Percentiles rank a stretch among this genome's conserved stretches.
These are phyloP conservation scores for Boletus rubescentipes DNA, from an alignment of 768 basidiomycete species.

Conservation along the genomic window DNA sequence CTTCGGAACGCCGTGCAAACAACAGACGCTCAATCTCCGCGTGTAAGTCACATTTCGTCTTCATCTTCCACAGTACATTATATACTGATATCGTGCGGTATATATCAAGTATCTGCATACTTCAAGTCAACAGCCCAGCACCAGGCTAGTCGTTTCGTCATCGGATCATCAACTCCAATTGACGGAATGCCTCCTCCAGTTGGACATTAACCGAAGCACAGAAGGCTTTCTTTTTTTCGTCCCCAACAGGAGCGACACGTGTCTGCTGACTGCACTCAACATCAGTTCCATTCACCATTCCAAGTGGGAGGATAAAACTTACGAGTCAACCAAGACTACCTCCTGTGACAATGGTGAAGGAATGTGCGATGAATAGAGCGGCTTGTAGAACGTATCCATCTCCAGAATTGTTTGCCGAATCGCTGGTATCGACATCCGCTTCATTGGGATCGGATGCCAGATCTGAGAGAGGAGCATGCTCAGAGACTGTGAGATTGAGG, in stretches of 20 bases:
- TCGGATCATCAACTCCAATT: neutral
- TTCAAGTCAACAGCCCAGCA: too few relatives aligned
- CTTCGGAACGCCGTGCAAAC: conserved; percentile 6
- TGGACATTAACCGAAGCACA: neutral
- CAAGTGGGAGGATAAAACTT: neutral
- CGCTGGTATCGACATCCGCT: conserved; percentile 18
- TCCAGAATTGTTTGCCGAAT: conserved; percentile 14
- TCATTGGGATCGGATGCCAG: conserved; percentile 13
- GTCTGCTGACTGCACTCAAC: conserved; percentile 10
- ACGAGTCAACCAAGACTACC: conserved; percentile 14
- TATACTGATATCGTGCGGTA: neutral
- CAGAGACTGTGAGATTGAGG: conserved; percentile 12
- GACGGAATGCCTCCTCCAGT: neutral
- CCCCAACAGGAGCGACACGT: neutral
- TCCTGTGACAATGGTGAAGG: neutral
- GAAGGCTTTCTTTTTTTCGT: neutral
- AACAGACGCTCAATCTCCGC: too few relatives aligned
- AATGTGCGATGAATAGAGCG: neutral
- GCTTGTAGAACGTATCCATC: conserved; percentile 16
- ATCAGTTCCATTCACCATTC: neutral
- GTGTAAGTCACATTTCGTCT: too few relatives aligned
- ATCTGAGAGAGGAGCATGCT: conserved; percentile 10
- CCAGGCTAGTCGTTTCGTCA: too few relatives aligned
- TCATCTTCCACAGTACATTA: neutral
- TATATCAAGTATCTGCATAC: neutral